phyloP scores from a whole-genome alignment of 176 grass and related monocot species.

The Cymbopogon citratus region DNA sequence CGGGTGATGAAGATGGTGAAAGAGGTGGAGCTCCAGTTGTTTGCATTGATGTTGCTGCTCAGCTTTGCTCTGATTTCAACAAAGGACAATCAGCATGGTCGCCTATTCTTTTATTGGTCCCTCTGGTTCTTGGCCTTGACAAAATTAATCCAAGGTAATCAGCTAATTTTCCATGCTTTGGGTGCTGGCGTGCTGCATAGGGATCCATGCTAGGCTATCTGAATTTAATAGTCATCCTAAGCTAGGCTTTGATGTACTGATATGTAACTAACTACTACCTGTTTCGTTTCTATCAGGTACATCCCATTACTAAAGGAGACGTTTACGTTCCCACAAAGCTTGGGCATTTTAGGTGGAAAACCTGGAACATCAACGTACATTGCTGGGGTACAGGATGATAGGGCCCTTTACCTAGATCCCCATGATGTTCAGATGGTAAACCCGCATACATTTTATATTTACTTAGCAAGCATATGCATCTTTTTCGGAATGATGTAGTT shows the following conservation, averaged over 20 bases:
- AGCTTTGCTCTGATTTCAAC: constrained; percentile 62
- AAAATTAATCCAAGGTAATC: constrained; percentile 97
- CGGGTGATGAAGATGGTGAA: constrained; percentile 94
- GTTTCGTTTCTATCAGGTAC: constrained; percentile 51
- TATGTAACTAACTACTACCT: neutral
- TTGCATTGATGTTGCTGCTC: constrained; percentile 69
- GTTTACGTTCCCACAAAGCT: constrained; percentile 92
- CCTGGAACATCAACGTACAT: constrained; percentile 94
- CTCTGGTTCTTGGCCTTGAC: constrained; percentile 90
- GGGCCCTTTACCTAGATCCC: constrained; percentile 84
- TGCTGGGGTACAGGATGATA: constrained; percentile 92
- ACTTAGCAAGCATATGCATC: neutral
- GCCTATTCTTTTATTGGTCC: constrained; percentile 83
- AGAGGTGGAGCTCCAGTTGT: constrained; percentile 95
- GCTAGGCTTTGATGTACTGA: constrained; percentile 1
- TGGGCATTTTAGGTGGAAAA: constrained; percentile 97
- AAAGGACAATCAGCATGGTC: constrained; percentile 48
- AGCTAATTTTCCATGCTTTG: constrained; percentile 8
- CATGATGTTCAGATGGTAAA: constrained; percentile 86
- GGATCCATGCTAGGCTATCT: neutral
- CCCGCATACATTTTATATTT: neutral
- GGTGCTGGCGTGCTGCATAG: neutral
- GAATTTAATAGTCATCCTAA: neutral
- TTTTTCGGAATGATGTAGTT: neutral
- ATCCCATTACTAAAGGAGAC: constrained; percentile 91